phyloP scores from a whole-genome alignment of 169 alveolate genomes.

The Condylostoma magnum region DNA sequence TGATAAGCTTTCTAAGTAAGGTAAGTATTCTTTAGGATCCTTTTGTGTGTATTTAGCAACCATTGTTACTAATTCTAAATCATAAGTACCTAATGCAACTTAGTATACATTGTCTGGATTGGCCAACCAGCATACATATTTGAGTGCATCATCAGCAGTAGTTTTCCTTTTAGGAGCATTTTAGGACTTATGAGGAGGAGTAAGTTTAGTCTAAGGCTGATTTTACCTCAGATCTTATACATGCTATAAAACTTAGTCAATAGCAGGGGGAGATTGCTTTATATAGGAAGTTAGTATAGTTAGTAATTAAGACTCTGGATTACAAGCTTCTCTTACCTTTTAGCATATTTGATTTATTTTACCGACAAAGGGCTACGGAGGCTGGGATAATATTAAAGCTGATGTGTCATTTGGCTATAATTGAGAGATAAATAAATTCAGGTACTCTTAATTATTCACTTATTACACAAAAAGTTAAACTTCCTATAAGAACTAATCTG shows the following conservation, averaged over 20 bases:
- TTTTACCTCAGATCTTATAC: not conserved
- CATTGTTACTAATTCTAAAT: conserved; percentile 77
- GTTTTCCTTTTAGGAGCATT: not conserved
- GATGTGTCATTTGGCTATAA: conserved; percentile 67
- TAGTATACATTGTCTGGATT: conserved; percentile 81
- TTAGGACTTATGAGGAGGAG: not conserved
- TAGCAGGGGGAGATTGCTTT: conserved; percentile 27
- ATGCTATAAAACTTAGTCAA: conserved; percentile 23
- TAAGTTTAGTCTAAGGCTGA: not conserved
- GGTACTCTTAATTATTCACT: conserved; percentile 61
- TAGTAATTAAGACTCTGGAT: conserved; percentile 46
- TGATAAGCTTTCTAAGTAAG: conserved; percentile 67
- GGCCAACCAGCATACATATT: conserved; percentile 84
- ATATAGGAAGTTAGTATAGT: not conserved
- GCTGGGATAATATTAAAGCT: conserved; percentile 53
- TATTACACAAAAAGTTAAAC: conserved; percentile 51
- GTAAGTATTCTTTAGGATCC: conserved; percentile 86
- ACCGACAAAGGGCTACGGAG: conserved; percentile 41
- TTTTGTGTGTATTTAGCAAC: conserved; percentile 83
- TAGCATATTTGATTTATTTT: conserved; percentile 61
- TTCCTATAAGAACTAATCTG: conserved; percentile 58
- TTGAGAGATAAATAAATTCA: conserved; percentile 71
- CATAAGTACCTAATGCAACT: conserved; percentile 84
- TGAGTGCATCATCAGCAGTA: conserved; percentile 66
- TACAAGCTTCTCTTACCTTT: conserved; percentile 47